Base-by-base conservation (phyloP, 805 yeast genomes). In the Ogataea corticis region DNA sequence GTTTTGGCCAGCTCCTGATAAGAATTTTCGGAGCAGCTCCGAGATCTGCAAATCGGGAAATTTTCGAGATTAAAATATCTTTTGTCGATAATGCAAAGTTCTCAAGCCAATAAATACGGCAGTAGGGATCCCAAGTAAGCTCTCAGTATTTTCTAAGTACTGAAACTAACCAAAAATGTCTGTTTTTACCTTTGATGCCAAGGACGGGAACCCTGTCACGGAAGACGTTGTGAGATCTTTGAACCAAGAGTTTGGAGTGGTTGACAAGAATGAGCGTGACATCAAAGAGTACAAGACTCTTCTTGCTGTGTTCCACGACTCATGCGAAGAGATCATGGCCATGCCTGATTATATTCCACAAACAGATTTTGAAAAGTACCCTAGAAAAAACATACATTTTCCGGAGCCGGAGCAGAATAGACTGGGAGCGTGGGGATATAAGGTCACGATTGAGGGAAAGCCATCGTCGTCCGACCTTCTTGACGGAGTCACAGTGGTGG, bases 371-470 rank as follows among this genome's bases (percentile, higher is more conserved):
- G 54, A 52, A 23, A 52, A 67, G 31, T 67, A 59, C 41, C 71
- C 71, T 13, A 56, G 71, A 36, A 44, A 50, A 12, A 50, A 63
- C 37, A 41, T 62, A 19, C 54, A 52, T 19, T 47, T 52, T 38
- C 66, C 62, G 3, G 49, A 50, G 10, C 46, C 47, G 3, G 49
- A 48, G n/a, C 58, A 59, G 4, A 58, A 63, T 43, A 49, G 41
- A 7, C 46, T 57, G 27, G 64, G 65, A 33, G 72, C 69, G 4
- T 68, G 72, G 71, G 56, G 51, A 6, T 48, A 49, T 33, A 46
- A 48, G 41, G 49, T 44, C 7, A 55, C 54, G 9, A 56, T 68
- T 15, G 47, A 57, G 45, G 63, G 63, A 45, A 33, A 45, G 9
- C 48, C 52, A 27, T 49, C 7, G n/a, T 11, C 52, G 2, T 30